Conservation (phyloP, 306 rosid genomes). For the Vigna trinervia region DNA sequence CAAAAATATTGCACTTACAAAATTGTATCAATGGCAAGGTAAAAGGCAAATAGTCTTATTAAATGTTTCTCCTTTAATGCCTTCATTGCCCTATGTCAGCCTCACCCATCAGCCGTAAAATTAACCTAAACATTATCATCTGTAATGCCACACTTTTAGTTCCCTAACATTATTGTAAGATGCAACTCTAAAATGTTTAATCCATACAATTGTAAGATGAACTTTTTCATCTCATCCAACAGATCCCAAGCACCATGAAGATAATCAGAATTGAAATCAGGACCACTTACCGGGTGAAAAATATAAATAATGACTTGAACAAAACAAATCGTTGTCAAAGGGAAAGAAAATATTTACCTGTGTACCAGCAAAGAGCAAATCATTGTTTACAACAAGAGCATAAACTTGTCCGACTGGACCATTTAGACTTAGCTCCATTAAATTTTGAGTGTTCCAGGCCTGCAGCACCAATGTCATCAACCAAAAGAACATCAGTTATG, state of each 20-base stretch:
- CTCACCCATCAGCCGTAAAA: slow-evolving; percentile 23
- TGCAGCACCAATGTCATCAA: slow-evolving; percentile 53
- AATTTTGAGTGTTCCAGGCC: slow-evolving; percentile 92
- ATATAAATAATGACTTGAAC: slow-evolving; percentile 34
- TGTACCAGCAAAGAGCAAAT: slow-evolving; percentile 92
- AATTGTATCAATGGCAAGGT: slow-evolving; percentile 1
- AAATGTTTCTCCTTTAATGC: slow-evolving; percentile 12
- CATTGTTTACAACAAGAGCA: slow-evolving; percentile 82
- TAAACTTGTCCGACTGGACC: slow-evolving; percentile 99
- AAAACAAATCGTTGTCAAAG: slow-evolving; percentile 20
- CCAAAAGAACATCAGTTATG: slow-evolving; percentile 31
- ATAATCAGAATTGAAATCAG: not conserved
- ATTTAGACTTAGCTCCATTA: slow-evolving; percentile 69
- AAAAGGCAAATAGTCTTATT: slow-evolving; percentile 6
- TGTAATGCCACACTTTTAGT: slow-evolving; percentile 2
- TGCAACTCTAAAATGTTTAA: not conserved
- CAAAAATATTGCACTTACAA: slow-evolving; percentile 8
- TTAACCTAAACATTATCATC: slow-evolving; percentile 12
- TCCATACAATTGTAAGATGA: not conserved
- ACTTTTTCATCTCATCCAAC: slow-evolving; percentile 1
- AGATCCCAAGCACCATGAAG: slow-evolving; percentile 4
- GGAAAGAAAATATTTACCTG: slow-evolving; percentile 67
- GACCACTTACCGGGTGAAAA: slow-evolving; percentile 1
- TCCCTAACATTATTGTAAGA: not conserved
- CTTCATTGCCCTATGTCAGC: not conserved